These are phyloP conservation scores for Marchantia paleacea DNA, from an alignment of 225 moss, liverwort and hornwort genomes.

Conservation along the genomic window DNA sequence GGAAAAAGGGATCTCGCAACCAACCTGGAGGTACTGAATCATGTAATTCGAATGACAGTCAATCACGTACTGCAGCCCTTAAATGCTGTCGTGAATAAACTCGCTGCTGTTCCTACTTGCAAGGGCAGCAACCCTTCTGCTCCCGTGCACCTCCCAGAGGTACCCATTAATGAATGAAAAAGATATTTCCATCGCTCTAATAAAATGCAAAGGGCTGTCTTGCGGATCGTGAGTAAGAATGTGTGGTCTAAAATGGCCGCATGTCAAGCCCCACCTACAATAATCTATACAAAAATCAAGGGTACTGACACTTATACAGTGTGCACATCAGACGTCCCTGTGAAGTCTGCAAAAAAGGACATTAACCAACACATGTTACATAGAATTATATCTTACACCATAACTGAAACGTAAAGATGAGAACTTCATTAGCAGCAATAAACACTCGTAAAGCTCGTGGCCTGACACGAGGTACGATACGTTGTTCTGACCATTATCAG, in stretches of 20 bases:
- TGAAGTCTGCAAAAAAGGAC: conserved; percentile 29
- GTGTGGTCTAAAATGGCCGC: conserved; percentile 28
- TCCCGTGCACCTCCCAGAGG: conserved; percentile 40
- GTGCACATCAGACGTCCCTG: conserved; percentile 14
- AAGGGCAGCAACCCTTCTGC: conserved; percentile 31
- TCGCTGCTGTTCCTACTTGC: conserved; percentile 28
- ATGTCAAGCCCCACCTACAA: conserved; percentile 37
- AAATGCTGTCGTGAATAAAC: conserved; percentile 20
- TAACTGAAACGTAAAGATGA: neutral
- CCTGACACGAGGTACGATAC: neutral
- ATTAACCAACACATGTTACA: neutral
- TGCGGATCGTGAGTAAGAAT: conserved; percentile 17
- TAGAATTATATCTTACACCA: neutral
- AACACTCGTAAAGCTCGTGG: neutral
- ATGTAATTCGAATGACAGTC: conserved; percentile 2
- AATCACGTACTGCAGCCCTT: conserved; percentile 16
- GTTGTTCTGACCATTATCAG: neutral
- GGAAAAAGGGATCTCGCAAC: neutral
- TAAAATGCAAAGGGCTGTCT: conserved; percentile 25
- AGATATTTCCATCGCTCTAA: conserved; percentile 23
- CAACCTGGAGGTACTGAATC: conserved; percentile 22
- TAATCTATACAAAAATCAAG: conserved; percentile 45
- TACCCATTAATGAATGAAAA: conserved; percentile 31
- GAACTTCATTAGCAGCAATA: neutral
- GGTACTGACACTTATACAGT: conserved; percentile 18